Percentiles rank a stretch among this genome's conserved stretches.
Evolutionary conservation across 2,329 filamentous ascomycete species (phyloP).

Genomic region (Raffaelea albimanens): DNA sequence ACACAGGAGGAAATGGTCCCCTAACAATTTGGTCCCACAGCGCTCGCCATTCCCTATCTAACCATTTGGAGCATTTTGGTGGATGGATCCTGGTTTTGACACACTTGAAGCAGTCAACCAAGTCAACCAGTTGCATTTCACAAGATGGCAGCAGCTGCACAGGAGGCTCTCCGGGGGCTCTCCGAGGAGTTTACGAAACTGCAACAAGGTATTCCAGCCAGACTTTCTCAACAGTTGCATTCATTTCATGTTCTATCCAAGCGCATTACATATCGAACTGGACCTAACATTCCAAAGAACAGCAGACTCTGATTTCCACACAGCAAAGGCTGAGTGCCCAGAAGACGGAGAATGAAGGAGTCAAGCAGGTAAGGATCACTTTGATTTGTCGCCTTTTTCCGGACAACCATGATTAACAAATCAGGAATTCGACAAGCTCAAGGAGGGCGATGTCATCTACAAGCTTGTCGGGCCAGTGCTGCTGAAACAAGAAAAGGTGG

Average conservation of each 20-base stretch:
- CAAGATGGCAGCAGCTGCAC: conserved; percentile 46
- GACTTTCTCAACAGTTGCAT: too few species aligned
- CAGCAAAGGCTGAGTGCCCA: conserved; percentile 91
- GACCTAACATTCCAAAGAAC: conserved; percentile 48
- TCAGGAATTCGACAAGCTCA: conserved; percentile 75
- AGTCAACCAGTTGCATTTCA: too few species aligned
- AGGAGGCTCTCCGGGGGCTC: conserved; percentile 70
- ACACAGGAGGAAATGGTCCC: too few species aligned
- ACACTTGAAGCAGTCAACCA: too few species aligned
- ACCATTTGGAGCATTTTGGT: too few species aligned
- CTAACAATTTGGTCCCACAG: too few species aligned
- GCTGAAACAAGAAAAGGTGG: conserved; percentile 85
- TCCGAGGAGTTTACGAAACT: conserved; percentile 83
- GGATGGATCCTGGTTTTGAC: too few species aligned
- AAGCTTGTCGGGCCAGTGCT: conserved; percentile 90
- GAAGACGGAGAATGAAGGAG: conserved; percentile 82
- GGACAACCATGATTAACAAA: not conserved
- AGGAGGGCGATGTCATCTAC: conserved; percentile 83
- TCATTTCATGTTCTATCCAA: too few species aligned
- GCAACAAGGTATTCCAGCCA: conserved; percentile 56
- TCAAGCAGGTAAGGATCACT: conserved; percentile 59
- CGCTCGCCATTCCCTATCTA: too few species aligned
- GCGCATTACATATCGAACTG: too few species aligned
- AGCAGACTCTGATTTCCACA: conserved; percentile 65
- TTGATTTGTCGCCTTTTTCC: not conserved